A percentile compares a stretch with the other conserved stretches of the same genome.
Evolutionary conservation across 805 yeast genomes (phyloP).

Genomic region (Cyberlindnera maritima): DNA sequence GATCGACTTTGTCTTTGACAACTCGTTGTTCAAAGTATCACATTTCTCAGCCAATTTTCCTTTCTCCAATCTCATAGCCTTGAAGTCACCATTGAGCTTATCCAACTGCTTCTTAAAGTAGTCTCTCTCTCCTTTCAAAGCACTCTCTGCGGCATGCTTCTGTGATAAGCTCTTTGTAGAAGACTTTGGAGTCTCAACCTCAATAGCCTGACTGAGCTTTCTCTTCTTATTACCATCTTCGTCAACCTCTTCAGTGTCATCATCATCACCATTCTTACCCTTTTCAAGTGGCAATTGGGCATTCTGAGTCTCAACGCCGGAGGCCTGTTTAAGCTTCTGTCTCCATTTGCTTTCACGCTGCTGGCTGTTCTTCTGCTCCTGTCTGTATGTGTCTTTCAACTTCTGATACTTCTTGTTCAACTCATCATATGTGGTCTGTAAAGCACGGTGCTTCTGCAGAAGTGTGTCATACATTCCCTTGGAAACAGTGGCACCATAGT

Average conservation of each 20-base stretch:
- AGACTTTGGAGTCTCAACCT: background rate
- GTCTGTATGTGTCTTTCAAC: slow-evolving; percentile 27
- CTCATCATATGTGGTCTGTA: slow-evolving; percentile 25
- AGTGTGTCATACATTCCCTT: background rate
- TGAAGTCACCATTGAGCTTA: background rate
- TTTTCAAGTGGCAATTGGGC: too few relatives aligned
- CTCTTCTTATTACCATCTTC: background rate
- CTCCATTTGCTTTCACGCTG: background rate
- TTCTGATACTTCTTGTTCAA: slow-evolving; percentile 12
- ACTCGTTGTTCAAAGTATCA: background rate
- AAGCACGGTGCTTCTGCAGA: slow-evolving; percentile 8
- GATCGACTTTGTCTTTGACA: background rate
- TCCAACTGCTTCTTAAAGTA: background rate
- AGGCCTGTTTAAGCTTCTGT: too few relatives aligned
- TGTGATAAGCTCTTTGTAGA: background rate
- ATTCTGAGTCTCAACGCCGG: too few relatives aligned
- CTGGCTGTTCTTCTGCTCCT: background rate
- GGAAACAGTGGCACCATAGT: background rate
- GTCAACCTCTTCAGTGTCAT: background rate
- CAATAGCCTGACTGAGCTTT: background rate
- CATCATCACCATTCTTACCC: too few relatives aligned
- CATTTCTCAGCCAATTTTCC: background rate
- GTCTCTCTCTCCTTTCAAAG: slow-evolving; percentile 6
- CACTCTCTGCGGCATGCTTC: background rate
- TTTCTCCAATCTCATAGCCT: background rate